These are phyloP conservation scores for Globisporangium acanthophoron DNA, from an alignment of 352 stramenopile species.

Conservation along the genomic window DNA sequence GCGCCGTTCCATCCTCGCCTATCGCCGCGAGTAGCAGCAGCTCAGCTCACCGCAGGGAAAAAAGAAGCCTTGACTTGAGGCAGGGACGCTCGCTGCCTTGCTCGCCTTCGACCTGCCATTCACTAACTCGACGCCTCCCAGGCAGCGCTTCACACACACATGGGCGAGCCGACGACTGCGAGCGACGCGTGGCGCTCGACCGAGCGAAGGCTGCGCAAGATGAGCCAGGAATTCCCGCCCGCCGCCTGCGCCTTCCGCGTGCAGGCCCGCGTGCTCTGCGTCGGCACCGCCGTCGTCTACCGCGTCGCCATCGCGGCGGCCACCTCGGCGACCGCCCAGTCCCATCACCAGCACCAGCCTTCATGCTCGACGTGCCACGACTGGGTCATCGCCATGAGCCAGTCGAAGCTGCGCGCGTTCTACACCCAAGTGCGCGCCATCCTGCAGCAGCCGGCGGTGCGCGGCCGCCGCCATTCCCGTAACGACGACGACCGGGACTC, in stretches of 20 bases:
- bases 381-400: conserved; percentile 60
- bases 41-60: background rate
- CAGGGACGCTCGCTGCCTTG: too few species aligned
- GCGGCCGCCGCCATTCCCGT: conserved; percentile 11
- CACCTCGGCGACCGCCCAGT: conserved; percentile 13
- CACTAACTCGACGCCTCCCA: background rate
- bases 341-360: conserved; percentile 9
- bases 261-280: conserved; percentile 44
- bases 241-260: conserved; percentile 39
- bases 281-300: conserved; percentile 51
- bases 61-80: background rate
- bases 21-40: background rate
- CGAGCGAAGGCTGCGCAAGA: conserved; percentile 48
- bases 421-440: conserved; percentile 35
- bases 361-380: conserved; percentile 23
- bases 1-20: background rate
- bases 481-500: conserved; percentile 8
- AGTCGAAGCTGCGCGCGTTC: conserved; percentile 49
- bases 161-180: background rate
- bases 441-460: conserved; percentile 27
- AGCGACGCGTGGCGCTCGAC: conserved; percentile 10
- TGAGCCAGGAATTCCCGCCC: conserved; percentile 52
- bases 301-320: conserved; percentile 37
- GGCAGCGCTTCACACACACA: background rate
- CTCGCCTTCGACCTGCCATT: background rate